Evolutionary conservation across 2,329 filamentous ascomycete species (phyloP).

Genomic region (Ceratocystiopsis brevicomis): DNA sequence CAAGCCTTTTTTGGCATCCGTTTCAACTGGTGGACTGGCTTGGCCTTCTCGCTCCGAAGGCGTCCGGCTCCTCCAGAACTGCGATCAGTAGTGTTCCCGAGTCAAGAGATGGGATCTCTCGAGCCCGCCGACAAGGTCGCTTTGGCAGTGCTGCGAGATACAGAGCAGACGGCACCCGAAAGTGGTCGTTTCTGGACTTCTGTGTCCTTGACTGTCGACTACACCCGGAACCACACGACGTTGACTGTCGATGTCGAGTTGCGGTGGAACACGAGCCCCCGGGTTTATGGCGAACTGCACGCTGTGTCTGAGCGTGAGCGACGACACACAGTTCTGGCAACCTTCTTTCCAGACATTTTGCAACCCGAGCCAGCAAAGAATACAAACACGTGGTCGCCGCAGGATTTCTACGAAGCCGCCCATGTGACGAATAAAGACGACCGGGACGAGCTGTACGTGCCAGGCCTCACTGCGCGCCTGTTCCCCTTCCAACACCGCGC

Average conservation of each 20-base stretch:
- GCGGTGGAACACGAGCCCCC: slow-evolving; percentile 14
- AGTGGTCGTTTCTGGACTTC: slow-evolving; percentile 6
- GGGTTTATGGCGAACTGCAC: slow-evolving; percentile 5
- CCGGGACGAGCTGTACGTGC: slow-evolving; percentile 21
- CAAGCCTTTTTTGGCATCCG: not conserved
- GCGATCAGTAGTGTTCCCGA: not conserved
- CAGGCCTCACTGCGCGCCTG: slow-evolving; percentile 29
- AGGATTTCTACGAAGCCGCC: slow-evolving; percentile 51
- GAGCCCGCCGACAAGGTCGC: not conserved
- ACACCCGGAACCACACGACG: not conserved
- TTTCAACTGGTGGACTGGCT: not conserved
- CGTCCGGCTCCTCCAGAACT: not conserved
- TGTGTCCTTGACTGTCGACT: slow-evolving; percentile 1
- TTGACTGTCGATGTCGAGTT: slow-evolving; percentile 11
- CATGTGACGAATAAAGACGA: slow-evolving; percentile 36
- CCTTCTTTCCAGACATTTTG: slow-evolving; percentile 7
- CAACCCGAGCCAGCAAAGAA: not conserved
- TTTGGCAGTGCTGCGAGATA: slow-evolving; percentile 1
- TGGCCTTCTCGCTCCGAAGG: not conserved
- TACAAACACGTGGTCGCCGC: slow-evolving; percentile 19
- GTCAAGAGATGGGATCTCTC: not conserved
- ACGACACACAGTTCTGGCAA: slow-evolving; percentile 5
- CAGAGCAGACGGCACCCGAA: not conserved
- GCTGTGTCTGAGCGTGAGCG: not conserved
- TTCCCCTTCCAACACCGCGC: slow-evolving; percentile 58